Percentiles rank a stretch among this genome's conserved stretches.
Conservation (phyloP, 148 eudicot genomes). For the Linanthus parryae region DNA sequence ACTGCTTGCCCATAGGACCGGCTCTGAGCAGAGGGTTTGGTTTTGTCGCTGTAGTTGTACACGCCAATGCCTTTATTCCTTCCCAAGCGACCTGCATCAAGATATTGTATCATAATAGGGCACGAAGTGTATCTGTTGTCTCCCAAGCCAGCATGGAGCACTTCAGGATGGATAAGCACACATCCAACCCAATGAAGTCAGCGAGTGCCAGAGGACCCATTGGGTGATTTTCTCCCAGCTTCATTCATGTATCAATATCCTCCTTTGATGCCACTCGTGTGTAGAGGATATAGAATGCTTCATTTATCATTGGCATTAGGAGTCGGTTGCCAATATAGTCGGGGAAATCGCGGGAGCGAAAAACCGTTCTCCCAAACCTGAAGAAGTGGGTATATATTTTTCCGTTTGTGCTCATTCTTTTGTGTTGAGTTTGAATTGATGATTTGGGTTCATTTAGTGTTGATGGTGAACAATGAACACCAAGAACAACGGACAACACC, state of each 20-base stretch:
- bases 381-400: constrained; percentile 35
- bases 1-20: too few relatives aligned
- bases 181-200: constrained; percentile 92
- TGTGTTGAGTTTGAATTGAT: not conserved
- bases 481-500: not conserved
- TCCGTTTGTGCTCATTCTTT: constrained; percentile 40
- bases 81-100: constrained; percentile 87
- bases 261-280: constrained; percentile 87
- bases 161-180: constrained; percentile 75
- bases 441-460: not conserved
- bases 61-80: constrained; percentile 73
- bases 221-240: constrained; percentile 80
- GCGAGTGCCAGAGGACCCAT: constrained; percentile 92
- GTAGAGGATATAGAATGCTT: constrained; percentile 71
- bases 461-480: not conserved
- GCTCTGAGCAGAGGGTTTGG: too few relatives aligned
- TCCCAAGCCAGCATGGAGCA: constrained; percentile 79
- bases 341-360: constrained; percentile 70
- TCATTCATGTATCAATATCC: constrained; percentile 88
- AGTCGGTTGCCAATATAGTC: constrained; percentile 84
- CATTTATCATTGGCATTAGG: constrained; percentile 92
- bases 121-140: constrained; percentile 73
- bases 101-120: constrained; percentile 84
- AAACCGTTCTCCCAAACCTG: constrained; percentile 78
- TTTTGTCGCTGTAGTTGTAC: too few relatives aligned